Percentiles rank a stretch among this genome's conserved stretches.
These are phyloP conservation scores for Apostasia ramifera DNA, from an alignment of 106 monocot species.

Conservation along the genomic window DNA sequence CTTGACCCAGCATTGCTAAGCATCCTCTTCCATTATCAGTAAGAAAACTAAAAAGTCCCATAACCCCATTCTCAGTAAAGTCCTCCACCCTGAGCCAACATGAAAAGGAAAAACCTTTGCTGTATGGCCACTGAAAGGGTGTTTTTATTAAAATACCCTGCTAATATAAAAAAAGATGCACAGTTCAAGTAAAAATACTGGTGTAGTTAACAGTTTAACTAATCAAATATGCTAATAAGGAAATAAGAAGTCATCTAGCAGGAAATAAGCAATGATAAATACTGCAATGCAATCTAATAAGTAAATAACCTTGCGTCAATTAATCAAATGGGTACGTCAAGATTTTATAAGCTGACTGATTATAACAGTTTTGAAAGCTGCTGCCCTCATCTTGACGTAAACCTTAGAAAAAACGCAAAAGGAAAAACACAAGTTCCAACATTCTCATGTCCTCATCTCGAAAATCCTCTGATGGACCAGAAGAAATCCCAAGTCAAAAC, in stretches of 20 bases:
- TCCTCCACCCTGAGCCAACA: conserved; percentile 92
- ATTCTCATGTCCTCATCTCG: too few relatives aligned
- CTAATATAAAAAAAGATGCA: conserved; percentile 8
- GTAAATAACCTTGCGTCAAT: neutral
- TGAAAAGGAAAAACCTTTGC: conserved; percentile 87
- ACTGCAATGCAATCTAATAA: neutral
- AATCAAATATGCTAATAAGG: neutral
- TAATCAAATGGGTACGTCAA: too few relatives aligned
- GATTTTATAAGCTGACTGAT: too few relatives aligned
- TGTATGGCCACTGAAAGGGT: conserved; percentile 86
- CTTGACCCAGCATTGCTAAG: conserved; percentile 66
- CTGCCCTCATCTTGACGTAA: too few relatives aligned
- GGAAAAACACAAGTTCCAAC: too few relatives aligned
- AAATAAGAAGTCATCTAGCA: neutral
- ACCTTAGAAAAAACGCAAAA: too few relatives aligned
- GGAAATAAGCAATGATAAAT: neutral
- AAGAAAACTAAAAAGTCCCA: conserved; percentile 86
- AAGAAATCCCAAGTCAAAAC: too few relatives aligned
- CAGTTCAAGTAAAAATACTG: neutral
- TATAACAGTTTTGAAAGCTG: too few relatives aligned
- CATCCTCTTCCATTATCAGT: conserved; percentile 89
- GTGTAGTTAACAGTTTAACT: neutral
- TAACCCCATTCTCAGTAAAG: conserved; percentile 61
- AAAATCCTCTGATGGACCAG: too few relatives aligned
- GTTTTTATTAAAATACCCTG: conserved; percentile 89